phyloP scores from a whole-genome alignment of 2,329 filamentous ascomycete species.

The Tolypocladium ophioglossoides region DNA sequence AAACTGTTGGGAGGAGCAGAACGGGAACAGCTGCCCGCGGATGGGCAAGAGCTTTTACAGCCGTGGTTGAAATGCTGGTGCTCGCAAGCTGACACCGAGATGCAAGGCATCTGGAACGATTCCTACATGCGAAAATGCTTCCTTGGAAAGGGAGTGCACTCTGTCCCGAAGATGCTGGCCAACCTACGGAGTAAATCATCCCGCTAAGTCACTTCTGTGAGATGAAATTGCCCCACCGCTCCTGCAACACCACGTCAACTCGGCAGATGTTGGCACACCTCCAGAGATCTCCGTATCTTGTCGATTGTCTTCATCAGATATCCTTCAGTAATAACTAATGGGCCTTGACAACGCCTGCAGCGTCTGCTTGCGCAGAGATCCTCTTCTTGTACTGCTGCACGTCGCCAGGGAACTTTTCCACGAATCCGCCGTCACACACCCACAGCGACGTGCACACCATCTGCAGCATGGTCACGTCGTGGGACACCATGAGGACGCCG shows the following conservation, averaged over 20 bases:
- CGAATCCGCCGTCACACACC: constrained; percentile 90
- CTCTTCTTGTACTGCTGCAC: constrained; percentile 97
- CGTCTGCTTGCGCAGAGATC: constrained; percentile 81
- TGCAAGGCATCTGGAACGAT: background rate
- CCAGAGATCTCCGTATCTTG: too few relatives aligned
- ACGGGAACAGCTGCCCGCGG: background rate
- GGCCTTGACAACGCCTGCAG: constrained; percentile 70
- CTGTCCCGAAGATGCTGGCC: background rate
- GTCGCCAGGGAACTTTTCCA: constrained; percentile 92
- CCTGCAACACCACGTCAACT: background rate
- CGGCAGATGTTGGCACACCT: background rate
- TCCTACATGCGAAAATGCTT: background rate
- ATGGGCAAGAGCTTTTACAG: background rate
- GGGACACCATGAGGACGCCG: constrained; percentile 94
- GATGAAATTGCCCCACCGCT: background rate
- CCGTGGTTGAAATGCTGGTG: background rate
- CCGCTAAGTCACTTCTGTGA: background rate
- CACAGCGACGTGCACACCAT: constrained; percentile 90
- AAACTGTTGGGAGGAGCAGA: background rate
- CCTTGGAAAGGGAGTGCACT: background rate
- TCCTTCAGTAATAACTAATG: constrained; percentile 27
- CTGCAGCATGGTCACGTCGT: constrained; percentile 98
- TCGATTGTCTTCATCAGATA: background rate
- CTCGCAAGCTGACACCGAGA: background rate
- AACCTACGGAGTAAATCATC: background rate